Evolutionary conservation across 1,284 basidiomycete species (phyloP).

Genomic region (Trichosporon sp.): DNA sequence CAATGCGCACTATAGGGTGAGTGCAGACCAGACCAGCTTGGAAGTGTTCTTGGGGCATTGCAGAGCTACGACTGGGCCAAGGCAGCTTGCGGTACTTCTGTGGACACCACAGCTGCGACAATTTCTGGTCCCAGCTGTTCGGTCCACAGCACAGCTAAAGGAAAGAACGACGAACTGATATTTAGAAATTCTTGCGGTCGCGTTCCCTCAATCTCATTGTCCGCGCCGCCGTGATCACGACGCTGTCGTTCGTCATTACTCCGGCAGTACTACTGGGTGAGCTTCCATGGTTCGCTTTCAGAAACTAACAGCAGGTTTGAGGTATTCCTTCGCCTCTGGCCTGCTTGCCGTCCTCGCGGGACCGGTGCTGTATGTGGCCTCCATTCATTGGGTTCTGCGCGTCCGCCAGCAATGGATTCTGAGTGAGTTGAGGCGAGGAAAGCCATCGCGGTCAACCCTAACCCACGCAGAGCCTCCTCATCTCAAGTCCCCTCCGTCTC

Average conservation of each 20-base stretch:
- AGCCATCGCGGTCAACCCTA: no score
- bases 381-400: constrained; percentile 59
- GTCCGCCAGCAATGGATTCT: constrained; percentile 39
- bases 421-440: constrained; percentile 31
- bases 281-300: background rate
- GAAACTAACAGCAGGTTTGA: constrained; percentile 25
- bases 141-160: background rate
- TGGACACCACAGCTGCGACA: no score
- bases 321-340: constrained; percentile 21
- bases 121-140: no score
- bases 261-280: background rate
- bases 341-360: constrained; percentile 30
- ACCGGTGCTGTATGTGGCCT: constrained; percentile 63
- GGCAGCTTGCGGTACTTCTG: background rate
- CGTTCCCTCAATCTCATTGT: constrained; percentile 39
- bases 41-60: background rate
- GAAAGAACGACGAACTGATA: constrained; percentile 15
- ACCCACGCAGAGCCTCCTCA: constrained; percentile 29
- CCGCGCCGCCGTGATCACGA: constrained; percentile 25
- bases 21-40: background rate
- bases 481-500: constrained; percentile 24
- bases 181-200: constrained; percentile 41
- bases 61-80: no score
- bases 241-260: background rate
- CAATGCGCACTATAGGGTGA: constrained; percentile 46